A percentile compares a stretch with the other conserved stretches of the same genome.
Evolutionary conservation across 257 asterid species (phyloP).

Genomic region (Solanum sejunctum): DNA sequence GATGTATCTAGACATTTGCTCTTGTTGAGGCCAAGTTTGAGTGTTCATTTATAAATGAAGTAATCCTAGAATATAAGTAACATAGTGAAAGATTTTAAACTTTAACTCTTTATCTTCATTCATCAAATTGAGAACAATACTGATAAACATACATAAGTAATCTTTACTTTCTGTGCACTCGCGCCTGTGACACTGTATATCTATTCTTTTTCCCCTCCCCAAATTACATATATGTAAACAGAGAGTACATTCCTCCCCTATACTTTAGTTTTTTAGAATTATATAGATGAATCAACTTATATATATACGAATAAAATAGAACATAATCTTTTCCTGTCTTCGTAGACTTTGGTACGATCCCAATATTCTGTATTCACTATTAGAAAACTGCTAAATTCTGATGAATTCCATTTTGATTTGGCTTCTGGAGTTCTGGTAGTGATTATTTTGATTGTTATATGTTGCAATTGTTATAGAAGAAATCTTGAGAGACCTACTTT

Average conservation of each 20-base stretch:
- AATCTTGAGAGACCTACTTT: constrained; percentile 61
- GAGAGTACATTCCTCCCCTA: neutral
- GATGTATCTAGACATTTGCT: neutral
- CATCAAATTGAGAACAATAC: neutral
- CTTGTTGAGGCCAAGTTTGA: neutral
- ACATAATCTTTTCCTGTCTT: neutral
- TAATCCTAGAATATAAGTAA: neutral
- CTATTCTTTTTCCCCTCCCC: neutral
- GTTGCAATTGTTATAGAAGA: neutral
- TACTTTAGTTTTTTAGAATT: neutral
- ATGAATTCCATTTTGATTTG: neutral
- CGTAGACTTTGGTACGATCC: neutral
- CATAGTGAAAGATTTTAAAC: neutral
- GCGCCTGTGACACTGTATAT: neutral
- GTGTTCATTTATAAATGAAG: neutral
- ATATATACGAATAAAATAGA: neutral
- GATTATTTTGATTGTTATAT: neutral
- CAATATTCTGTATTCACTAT: neutral
- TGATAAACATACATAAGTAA: neutral
- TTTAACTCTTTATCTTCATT: neutral
- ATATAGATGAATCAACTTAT: neutral
- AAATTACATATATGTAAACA: neutral
- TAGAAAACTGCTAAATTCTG: neutral
- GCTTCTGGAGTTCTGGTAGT: neutral
- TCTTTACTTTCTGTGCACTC: neutral